A percentile compares a stretch with the other conserved stretches of the same genome.
Conservation (phyloP, 116 monocot genomes). For the Cymodocea nodosa region DNA sequence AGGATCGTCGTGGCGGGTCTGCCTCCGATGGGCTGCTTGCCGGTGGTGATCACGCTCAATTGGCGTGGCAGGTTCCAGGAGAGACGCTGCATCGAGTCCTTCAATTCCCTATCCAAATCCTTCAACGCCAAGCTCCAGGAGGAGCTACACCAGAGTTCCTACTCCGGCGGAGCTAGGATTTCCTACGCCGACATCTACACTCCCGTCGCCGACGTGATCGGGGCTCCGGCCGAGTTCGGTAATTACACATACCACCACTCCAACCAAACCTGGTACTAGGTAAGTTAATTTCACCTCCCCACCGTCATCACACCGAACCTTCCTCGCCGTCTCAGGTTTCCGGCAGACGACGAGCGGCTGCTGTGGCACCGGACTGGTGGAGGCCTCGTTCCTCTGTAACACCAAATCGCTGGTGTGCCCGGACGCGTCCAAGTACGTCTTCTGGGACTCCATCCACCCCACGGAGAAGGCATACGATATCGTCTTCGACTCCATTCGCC, state of each 20-base stretch:
- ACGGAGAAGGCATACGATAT: conserved; percentile 36
- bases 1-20: conserved; percentile 38
- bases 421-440: conserved; percentile 48
- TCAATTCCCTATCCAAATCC: conserved; percentile 31
- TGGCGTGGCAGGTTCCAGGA: conserved; percentile 28
- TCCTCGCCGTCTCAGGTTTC: conserved; percentile 19
- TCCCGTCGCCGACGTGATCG: conserved; percentile 27
- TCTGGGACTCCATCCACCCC: conserved; percentile 62
- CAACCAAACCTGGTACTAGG: no score
- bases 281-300: no score
- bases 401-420: conserved; percentile 24
- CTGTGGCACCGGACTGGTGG: conserved; percentile 57
- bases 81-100: conserved; percentile 27
- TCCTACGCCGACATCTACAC: conserved; percentile 37
- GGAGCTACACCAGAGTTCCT: conserved; percentile 8
- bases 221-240: conserved; percentile 40
- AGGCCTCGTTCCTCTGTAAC: conserved; percentile 39
- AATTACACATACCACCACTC: background rate
- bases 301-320: no score
- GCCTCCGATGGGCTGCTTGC: conserved; percentile 57
- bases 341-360: conserved; percentile 32
- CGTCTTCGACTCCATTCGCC: conserved; percentile 18
- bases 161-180: conserved; percentile 4
- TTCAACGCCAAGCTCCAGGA: conserved; percentile 46
- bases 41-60: conserved; percentile 46